Conservation (phyloP, 352 stramenopile genomes). For the Phytophthora palmivora region DNA sequence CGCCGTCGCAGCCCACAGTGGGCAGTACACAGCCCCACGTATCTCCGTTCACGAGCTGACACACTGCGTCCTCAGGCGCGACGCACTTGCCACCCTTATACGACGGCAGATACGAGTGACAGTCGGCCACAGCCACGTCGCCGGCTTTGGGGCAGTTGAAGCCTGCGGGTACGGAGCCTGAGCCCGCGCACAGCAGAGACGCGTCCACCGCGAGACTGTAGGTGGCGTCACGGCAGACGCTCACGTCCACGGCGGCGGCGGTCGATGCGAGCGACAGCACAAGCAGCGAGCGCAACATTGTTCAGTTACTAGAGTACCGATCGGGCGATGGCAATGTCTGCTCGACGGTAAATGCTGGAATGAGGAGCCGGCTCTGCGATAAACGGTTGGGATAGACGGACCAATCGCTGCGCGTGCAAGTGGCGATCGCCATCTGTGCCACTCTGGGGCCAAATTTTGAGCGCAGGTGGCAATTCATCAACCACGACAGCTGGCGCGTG, state of each 20-base stretch:
- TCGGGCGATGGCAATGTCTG: conserved; percentile 1
- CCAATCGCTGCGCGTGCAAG: not conserved
- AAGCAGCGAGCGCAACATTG: conserved; percentile 24
- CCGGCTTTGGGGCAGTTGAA: conserved; percentile 42
- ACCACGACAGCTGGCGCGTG: conserved; percentile 1
- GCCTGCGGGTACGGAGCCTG: conserved; percentile 35
- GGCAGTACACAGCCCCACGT: conserved; percentile 59
- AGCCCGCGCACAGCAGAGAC: conserved; percentile 41
- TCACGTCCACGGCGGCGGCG: conserved; percentile 37
- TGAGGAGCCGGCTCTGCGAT: conserved; percentile 16
- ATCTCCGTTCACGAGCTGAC: conserved; percentile 36
- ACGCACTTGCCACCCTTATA: conserved; percentile 37
- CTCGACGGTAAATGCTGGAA: conserved; percentile 25
- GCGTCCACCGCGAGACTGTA: conserved; percentile 40
- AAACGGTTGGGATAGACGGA: conserved; percentile 21
- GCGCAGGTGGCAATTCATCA: conserved; percentile 14
- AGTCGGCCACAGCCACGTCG: conserved; percentile 44
- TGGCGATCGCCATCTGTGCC: conserved; percentile 1
- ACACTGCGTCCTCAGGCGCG: conserved; percentile 47
- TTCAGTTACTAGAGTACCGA: conserved; percentile 10
- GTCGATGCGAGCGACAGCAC: conserved; percentile 17
- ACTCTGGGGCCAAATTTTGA: conserved; percentile 18
- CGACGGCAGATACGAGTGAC: conserved; percentile 48
- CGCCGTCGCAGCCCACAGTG: conserved; percentile 35
- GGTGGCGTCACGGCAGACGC: conserved; percentile 55